Evolutionary conservation across 2,329 filamentous ascomycete genomes (phyloP).

Genomic region (Apiospora aurea): DNA sequence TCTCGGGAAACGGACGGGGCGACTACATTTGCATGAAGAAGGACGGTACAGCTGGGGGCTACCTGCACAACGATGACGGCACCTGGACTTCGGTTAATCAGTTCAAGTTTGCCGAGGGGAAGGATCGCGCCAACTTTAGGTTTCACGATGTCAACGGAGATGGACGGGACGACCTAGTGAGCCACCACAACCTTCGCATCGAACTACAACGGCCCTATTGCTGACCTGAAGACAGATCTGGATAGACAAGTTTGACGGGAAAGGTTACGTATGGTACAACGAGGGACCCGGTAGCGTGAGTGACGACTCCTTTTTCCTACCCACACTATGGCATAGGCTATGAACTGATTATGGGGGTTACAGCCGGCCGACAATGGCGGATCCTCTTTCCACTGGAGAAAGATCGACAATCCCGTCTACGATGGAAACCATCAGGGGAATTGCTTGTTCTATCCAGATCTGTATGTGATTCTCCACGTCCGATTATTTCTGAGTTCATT

Average conservation of each 20-base stretch:
- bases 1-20: constrained; percentile 38
- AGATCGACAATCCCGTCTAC: too few relatives aligned
- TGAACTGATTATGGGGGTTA: too few relatives aligned
- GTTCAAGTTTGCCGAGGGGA: constrained; percentile 39
- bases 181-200: too few relatives aligned
- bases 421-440: background rate
- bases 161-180: constrained; percentile 39
- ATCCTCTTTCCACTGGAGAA: too few relatives aligned
- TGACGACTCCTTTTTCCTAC: too few relatives aligned
- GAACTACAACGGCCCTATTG: too few relatives aligned
- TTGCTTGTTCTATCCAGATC: constrained; percentile 36
- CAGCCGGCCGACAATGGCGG: constrained; percentile 23
- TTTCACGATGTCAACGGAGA: constrained; percentile 49
- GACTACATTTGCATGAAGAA: constrained; percentile 44
- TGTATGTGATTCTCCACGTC: constrained; percentile 17
- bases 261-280: too few relatives aligned
- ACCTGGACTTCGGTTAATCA: constrained; percentile 33
- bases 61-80: constrained; percentile 32
- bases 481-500: too few relatives aligned
- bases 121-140: constrained; percentile 45
- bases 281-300: too few relatives aligned
- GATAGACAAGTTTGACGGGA: too few relatives aligned
- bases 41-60: constrained; percentile 37
- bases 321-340: too few relatives aligned
- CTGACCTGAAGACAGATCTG: too few relatives aligned